These are phyloP conservation scores for Infundibulicybe gibba DNA, from an alignment of 768 basidiomycete species.

Conservation along the genomic window DNA sequence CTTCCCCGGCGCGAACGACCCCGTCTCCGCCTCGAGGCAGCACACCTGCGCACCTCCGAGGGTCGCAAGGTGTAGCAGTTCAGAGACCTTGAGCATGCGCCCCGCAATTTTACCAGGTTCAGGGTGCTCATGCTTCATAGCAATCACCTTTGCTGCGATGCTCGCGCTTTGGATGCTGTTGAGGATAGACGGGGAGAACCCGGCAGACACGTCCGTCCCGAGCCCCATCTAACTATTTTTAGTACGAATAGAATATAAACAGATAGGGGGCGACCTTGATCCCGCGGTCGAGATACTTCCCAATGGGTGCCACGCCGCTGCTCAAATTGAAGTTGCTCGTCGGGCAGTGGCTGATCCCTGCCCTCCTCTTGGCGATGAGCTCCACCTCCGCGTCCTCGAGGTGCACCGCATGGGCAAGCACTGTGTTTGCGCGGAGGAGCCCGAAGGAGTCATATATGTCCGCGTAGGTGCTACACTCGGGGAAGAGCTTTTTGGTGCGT, in stretches of 20 bases:
- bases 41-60: constrained; percentile 88
- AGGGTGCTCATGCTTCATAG: constrained; percentile 35
- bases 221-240: constrained; percentile 60
- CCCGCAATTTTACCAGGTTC: constrained; percentile 36
- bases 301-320: constrained; percentile 82
- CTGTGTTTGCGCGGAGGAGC: constrained; percentile 74
- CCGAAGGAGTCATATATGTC: constrained; percentile 78
- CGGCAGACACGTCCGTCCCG: constrained; percentile 93
- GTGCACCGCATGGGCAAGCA: constrained; percentile 87
- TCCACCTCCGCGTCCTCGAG: constrained; percentile 70
- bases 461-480: constrained; percentile 63
- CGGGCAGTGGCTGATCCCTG: constrained; percentile 91
- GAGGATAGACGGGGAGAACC: constrained; percentile 79
- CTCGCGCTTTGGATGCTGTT: constrained; percentile 70
- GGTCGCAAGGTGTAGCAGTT: constrained; percentile 88
- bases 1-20: constrained; percentile 78
- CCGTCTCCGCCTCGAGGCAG: constrained; percentile 59
- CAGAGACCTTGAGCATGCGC: constrained; percentile 66
- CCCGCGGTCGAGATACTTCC: constrained; percentile 74
- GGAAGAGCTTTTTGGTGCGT: constrained; percentile 65
- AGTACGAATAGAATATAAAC: background rate
- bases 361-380: constrained; percentile 57
- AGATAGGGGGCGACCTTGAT: constrained; percentile 63
- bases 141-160: constrained; percentile 75
- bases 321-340: constrained; percentile 90